These are phyloP conservation scores for Aspergillus amoenus DNA, from an alignment of 2,329 filamentous ascomycete genomes.

Conservation along the genomic window DNA sequence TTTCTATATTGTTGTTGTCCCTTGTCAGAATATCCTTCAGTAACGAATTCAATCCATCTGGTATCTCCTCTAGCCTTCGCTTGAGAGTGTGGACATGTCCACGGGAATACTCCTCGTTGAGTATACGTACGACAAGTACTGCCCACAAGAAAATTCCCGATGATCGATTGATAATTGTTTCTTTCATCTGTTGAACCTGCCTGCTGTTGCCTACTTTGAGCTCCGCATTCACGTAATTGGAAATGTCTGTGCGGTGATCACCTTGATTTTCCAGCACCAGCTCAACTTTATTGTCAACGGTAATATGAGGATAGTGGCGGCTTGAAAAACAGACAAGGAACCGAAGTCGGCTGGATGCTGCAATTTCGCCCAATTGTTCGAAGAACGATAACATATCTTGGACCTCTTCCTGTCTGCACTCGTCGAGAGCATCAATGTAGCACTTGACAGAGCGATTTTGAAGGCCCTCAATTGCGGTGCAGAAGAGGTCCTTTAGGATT, in stretches of 20 bases:
- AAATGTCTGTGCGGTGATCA: slow-evolving; percentile 39
- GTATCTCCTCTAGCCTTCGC: slow-evolving; percentile 40
- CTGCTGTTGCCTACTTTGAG: slow-evolving; percentile 27
- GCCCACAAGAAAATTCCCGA: slow-evolving; percentile 49
- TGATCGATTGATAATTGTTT: slow-evolving; percentile 36
- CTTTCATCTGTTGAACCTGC: slow-evolving; percentile 24
- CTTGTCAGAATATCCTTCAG: slow-evolving; percentile 48
- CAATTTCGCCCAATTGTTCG: slow-evolving; percentile 26
- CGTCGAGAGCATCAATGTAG: slow-evolving; percentile 48
- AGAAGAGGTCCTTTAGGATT: slow-evolving; percentile 28
- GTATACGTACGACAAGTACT: slow-evolving; percentile 43
- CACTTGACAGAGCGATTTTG: slow-evolving; percentile 25
- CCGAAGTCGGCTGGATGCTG: not conserved
- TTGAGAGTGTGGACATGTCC: slow-evolving; percentile 31
- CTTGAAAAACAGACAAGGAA: slow-evolving; percentile 41
- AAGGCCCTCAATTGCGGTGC: slow-evolving; percentile 26
- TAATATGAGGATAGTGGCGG: slow-evolving; percentile 44
- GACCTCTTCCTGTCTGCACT: slow-evolving; percentile 39
- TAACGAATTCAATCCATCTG: slow-evolving; percentile 37
- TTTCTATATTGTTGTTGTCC: slow-evolving; percentile 43
- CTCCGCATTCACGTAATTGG: slow-evolving; percentile 33
- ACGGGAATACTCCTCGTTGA: slow-evolving; percentile 40
- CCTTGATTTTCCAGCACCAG: slow-evolving; percentile 39
- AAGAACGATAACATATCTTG: slow-evolving; percentile 37
- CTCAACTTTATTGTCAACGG: slow-evolving; percentile 27